Conservation (phyloP, 331 rosid genomes). For the Pyrus hybrid region DNA sequence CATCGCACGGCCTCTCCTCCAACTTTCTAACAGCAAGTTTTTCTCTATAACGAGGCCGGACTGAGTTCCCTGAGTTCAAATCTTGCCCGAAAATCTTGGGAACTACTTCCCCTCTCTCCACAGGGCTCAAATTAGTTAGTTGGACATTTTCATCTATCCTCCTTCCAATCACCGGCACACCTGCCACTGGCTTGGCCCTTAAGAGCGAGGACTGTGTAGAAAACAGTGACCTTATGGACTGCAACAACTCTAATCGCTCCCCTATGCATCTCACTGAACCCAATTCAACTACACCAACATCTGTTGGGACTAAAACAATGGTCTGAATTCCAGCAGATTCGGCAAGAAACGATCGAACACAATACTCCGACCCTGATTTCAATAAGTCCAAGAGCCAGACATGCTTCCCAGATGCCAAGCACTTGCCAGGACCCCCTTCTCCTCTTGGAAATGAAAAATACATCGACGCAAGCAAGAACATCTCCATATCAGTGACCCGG, state of each 20-base stretch:
- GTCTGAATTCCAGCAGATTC: conserved; percentile 86
- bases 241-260: conserved; percentile 61
- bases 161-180: conserved; percentile 23
- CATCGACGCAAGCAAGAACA: conserved; percentile 96
- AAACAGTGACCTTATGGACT: conserved; percentile 51
- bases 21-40: conserved; percentile 63
- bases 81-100: conserved; percentile 84
- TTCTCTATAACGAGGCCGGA: conserved; percentile 44
- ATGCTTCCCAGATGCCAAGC: conserved; percentile 70
- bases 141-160: conserved; percentile 37
- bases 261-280: conserved; percentile 69
- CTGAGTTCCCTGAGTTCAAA: conserved; percentile 33
- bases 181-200: conserved; percentile 29
- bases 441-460: conserved; percentile 85
- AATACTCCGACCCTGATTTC: conserved; percentile 43
- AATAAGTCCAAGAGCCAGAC: conserved; percentile 49
- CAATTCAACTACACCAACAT: conserved; percentile 79
- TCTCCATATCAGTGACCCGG: conserved; percentile 79
- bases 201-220: conserved; percentile 35
- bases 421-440: conserved; percentile 91
- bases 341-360: conserved; percentile 66
- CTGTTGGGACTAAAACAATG: conserved; percentile 82
- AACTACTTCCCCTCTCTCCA: conserved; percentile 38
- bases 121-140: conserved; percentile 22
- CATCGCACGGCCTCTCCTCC: conserved; percentile 62